Base-by-base conservation (phyloP, 345 rosid species). In the Hibiscus syriacus region DNA sequence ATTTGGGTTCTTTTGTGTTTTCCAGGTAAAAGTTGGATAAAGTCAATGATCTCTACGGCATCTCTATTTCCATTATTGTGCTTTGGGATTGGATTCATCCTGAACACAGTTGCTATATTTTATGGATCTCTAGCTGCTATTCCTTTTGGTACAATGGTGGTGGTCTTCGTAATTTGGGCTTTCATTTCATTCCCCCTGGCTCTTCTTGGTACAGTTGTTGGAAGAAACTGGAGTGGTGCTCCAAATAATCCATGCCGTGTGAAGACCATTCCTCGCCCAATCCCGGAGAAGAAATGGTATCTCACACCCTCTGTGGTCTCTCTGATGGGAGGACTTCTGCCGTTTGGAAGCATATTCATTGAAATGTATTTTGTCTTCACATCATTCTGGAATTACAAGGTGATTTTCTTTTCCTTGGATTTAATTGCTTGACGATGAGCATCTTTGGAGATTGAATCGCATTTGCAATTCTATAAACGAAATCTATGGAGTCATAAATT, bases 371-470 rank as follows among this genome's bases (percentile, higher is more conserved):
- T 92, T 70, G 97, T 90, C 69, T 92, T 92, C 82, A 90, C 97
- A 12, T 92, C 97, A 50, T 92, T 92, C 79, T 92, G 98, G 98
- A 92, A 92, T 75, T 92, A 92, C 90, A 92, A 92, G 98, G 98
- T 92, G 75, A 82, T 55, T 14, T 45, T 57, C 55, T 14, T 30
- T 56, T 34, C 59, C 46, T 64, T 16, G 25, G 23, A 19, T 68
- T 68, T 49, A 13, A 46, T 67, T 55, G 54, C 43, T 68, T 68
- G 29, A 26, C n/a, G 13, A 38, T 38, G 19, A 53, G 10, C 8
- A 20, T 25, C 30, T 54, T 54, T 25, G 57, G 57, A 54, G 30
- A 54, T 55, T n/a, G 27, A 68, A 67, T 53, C 23, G 27, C 6
- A 4, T 41, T 22, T 68, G 61, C 41, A 55, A 3, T 16, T 68